Evolutionary conservation across 176 grass and related monocot genomes (phyloP), one percentile per base, ranked within the genome.

Genomic region (Raddia guianensis): DNA sequence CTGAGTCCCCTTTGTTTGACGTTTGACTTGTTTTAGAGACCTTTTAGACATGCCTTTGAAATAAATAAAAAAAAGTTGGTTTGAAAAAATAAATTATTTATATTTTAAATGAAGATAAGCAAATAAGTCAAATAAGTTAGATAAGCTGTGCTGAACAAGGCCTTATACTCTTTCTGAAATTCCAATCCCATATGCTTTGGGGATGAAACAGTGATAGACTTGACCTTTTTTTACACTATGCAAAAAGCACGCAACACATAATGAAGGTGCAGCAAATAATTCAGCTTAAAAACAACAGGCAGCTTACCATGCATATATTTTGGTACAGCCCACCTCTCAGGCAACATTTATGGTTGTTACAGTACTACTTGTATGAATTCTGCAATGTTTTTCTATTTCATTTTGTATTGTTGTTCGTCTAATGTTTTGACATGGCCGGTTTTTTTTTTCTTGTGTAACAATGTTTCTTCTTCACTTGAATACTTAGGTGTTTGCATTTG

Each of bases 401-500:
- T 46, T 1, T 69, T 52, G 7, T 48, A 70, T 21, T 61, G 3
- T 66, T 80, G 8, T 75, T 11, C 67, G 6, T 50, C 63, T 46
- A 46, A 80, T 49, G 63, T 84, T 61, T 71, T 70, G 40, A 47
- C 18, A 56, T 63, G 33, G 21, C 9, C 12, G 18, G 5, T 54
- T 81, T 74, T 63, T 74, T 63, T 27, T 27, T 27, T 27, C 27
- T 44, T 20, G 6, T 55, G 56, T 69, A 47, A 54, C 16, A 70
- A 49, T 15, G 12, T 50, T 21, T 76, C 15, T 3, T 81, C 27
- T 45, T 44, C 61, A 18, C 66, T 81, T 27, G 8, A 82, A 47
- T 62, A n/a, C 9, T 49, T 84, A 98, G 95, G 90, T 91, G 43
- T 83, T 98, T 82, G 75, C 86, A 81, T 98, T 86, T 72, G 95